A percentile compares a stretch with the other conserved stretches of the same genome.
Conservation (phyloP, 2,329 filamentous ascomycete species). For the Neocucurbitaria cava region DNA sequence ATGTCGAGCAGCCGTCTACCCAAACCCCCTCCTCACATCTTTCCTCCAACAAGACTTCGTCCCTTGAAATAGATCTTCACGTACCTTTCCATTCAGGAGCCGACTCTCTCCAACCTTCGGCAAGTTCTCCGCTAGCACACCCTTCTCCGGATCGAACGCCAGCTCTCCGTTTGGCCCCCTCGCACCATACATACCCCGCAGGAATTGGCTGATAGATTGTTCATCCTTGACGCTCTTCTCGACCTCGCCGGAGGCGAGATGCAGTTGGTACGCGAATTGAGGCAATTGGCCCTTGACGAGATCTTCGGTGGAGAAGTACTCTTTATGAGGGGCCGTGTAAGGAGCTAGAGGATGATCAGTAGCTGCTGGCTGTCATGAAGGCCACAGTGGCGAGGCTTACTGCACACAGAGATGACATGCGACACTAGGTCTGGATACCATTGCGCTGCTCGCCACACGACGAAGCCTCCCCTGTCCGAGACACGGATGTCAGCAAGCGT, state of each 20-base stretch:
- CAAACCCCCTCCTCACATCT: not conserved
- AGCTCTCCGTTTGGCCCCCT: slow-evolving; percentile 61
- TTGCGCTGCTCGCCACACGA: slow-evolving; percentile 76
- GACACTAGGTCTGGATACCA: slow-evolving; percentile 73
- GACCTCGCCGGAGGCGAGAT: slow-evolving; percentile 71
- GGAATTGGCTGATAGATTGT: slow-evolving; percentile 71
- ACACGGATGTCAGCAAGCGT: slow-evolving; percentile 9
- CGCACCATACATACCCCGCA: slow-evolving; percentile 76
- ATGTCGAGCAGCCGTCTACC: slow-evolving; percentile 6
- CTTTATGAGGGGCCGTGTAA: slow-evolving; percentile 63
- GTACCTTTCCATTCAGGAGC: slow-evolving; percentile 67
- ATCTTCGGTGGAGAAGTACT: slow-evolving; percentile 65
- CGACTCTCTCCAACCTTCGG: slow-evolving; percentile 62
- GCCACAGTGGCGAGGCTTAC: slow-evolving; percentile 38
- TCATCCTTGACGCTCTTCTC: slow-evolving; percentile 58
- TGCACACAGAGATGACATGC: slow-evolving; percentile 81
- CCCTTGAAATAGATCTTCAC: slow-evolving; percentile 17
- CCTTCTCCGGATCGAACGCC: slow-evolving; percentile 66
- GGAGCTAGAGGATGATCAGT: slow-evolving; percentile 51
- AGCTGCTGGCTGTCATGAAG: not conserved
- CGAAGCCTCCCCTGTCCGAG: slow-evolving; percentile 69
- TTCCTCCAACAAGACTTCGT: not conserved
- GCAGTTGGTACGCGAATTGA: slow-evolving; percentile 84
- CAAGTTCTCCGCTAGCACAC: slow-evolving; percentile 70
- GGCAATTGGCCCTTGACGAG: slow-evolving; percentile 65